Conservation (phyloP, 2,329 filamentous ascomycete genomes). For the Exophiala phaeomuriformis region DNA sequence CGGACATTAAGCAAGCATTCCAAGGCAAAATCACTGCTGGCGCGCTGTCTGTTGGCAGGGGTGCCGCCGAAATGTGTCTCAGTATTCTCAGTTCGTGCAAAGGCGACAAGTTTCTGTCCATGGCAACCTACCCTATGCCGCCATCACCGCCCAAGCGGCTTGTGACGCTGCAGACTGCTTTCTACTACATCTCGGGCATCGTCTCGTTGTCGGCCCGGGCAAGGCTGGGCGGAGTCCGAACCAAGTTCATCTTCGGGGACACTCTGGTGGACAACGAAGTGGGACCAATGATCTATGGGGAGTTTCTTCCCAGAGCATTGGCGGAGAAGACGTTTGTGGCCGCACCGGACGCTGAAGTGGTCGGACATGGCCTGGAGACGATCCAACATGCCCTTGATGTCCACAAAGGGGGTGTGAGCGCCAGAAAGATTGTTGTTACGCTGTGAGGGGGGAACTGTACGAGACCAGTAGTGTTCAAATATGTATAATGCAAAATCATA, state of each 20-base stretch:
- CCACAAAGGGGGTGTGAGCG: slow-evolving; percentile 37
- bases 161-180: no score
- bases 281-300: slow-evolving; percentile 33
- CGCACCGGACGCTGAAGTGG: slow-evolving; percentile 36
- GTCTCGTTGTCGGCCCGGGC: no score
- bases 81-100: slow-evolving; percentile 21
- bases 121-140: slow-evolving; percentile 13
- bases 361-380: slow-evolving; percentile 38
- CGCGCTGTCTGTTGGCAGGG: slow-evolving; percentile 18
- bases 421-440: slow-evolving; percentile 38
- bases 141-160: background rate
- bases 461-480: no score
- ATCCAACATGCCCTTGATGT: slow-evolving; percentile 39
- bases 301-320: slow-evolving; percentile 37
- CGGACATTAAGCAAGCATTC: slow-evolving; percentile 30
- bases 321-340: slow-evolving; percentile 32
- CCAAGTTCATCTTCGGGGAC: slow-evolving; percentile 21
- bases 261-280: slow-evolving; percentile 17
- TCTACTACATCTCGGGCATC: no score
- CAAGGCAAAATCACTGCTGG: slow-evolving; percentile 23
- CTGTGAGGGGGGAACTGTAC: slow-evolving; percentile 1
- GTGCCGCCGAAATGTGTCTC: slow-evolving; percentile 22
- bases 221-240: background rate
- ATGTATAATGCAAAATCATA: no score
- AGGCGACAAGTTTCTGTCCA: slow-evolving; percentile 23